Evolutionary conservation across 306 rosid species (phyloP).

Genomic region (Hippophae tibetana): DNA sequence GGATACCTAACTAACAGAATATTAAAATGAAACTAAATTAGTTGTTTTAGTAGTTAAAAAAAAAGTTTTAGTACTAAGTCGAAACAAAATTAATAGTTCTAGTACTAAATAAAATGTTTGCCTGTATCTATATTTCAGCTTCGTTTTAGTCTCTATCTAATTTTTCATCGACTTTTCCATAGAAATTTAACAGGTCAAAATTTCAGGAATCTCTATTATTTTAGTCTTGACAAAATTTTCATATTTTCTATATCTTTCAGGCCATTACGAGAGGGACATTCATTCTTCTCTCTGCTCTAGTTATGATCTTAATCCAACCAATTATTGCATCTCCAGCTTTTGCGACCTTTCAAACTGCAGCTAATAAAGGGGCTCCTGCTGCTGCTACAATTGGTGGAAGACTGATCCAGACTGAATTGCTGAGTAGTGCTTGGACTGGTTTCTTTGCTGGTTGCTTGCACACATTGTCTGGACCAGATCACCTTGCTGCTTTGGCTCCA

Average conservation of each 20-base stretch:
- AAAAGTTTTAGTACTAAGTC: too few species aligned
- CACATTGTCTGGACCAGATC: constrained; percentile 97
- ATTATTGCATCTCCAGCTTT: constrained; percentile 68
- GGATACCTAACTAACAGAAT: too few species aligned
- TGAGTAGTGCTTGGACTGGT: constrained; percentile 91
- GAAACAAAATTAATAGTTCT: too few species aligned
- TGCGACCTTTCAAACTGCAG: constrained; percentile 60
- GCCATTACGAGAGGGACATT: constrained; percentile 38
- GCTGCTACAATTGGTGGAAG: constrained; percentile 55
- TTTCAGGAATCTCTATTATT: too few species aligned
- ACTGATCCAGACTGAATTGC: constrained; percentile 55
- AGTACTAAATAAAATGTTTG: too few species aligned
- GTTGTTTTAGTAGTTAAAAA: too few species aligned
- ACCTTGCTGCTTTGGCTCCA: constrained; percentile 98
- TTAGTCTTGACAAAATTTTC: constrained; percentile 8
- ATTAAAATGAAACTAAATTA: too few species aligned
- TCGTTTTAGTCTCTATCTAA: too few species aligned
- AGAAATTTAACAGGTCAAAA: too few species aligned
- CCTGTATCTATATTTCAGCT: too few species aligned
- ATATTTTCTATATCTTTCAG: constrained; percentile 26
- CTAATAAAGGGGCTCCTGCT: constrained; percentile 51
- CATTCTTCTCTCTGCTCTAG: constrained; percentile 52
- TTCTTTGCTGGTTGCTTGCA: constrained; percentile 92
- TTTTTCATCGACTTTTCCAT: too few species aligned
- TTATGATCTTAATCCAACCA: constrained; percentile 61